Base-by-base conservation (phyloP, 1,284 basidiomycete genomes). In the Sphagnurus paluster region DNA sequence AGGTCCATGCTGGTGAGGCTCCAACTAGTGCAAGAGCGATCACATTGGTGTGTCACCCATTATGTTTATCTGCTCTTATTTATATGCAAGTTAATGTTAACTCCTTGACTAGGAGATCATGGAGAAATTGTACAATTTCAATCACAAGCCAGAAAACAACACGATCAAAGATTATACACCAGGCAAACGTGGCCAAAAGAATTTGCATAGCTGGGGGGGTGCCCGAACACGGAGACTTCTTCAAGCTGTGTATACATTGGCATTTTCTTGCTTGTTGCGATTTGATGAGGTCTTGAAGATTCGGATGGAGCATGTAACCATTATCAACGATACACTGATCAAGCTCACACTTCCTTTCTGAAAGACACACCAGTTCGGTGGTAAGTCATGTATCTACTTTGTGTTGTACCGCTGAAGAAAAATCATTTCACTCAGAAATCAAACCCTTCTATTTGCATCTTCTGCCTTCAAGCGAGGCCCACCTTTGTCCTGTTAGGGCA, bases 201-300 rank as follows among this genome's bases (percentile, higher is more conserved):
- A 42, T 17, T 4, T 43, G 1, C 39, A 46, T 17, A 10, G 40
- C 4, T 60, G 58, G 60, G 55, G 56, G 23, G 53, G 55, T 2
- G 45, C 42, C 0, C 19, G 42, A 9, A 41, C 49, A 7, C 45
- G 54, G 16, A 39, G 44, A 1, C 43, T 49, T 14, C 49, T 60
- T 8, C 44, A 52, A 13, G 54, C 57, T 13, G 53, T 57, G 5
- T 57, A 58, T 32, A 56, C 50, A 8, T 25, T 60, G 6, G 55
- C 57, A 9, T 63, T 61, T 39, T 16, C 56, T 1, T 61, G 57
- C 34, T 42, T 63, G 4, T 43, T 63, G 9, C 44, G 58, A 2
- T 49, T 51, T 16, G 57, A 61, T 40, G 57, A 63, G 32, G 57
- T 59, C 1, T 48, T 63, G 1, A 60, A 57, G n/a, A 53, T 62